Evolutionary conservation across 2,329 filamentous ascomycete species (phyloP).

Genomic region (Fusarium bulbicola): DNA sequence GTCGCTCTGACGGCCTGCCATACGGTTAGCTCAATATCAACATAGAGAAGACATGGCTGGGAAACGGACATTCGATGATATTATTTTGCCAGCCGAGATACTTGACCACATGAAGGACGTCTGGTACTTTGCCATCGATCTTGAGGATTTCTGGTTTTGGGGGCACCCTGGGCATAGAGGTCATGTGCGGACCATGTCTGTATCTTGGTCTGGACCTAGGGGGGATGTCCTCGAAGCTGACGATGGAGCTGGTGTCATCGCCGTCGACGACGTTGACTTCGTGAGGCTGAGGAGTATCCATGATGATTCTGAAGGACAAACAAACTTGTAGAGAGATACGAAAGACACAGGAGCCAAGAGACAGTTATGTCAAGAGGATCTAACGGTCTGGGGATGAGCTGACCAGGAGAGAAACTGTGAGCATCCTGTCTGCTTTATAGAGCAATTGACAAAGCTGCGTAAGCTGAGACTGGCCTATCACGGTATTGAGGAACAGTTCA

Average conservation of each 20-base stretch:
- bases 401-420: background rate
- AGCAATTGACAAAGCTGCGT: background rate
- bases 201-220: background rate
- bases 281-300: slow-evolving; percentile 19
- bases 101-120: slow-evolving; percentile 54
- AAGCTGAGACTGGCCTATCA: background rate
- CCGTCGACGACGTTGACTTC: slow-evolving; percentile 14
- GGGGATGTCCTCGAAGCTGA: slow-evolving; percentile 37
- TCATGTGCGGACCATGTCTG: background rate
- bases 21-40: slow-evolving; percentile 13
- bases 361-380: background rate
- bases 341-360: background rate
- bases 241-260: slow-evolving; percentile 35
- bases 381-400: background rate
- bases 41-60: background rate
- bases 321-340: background rate
- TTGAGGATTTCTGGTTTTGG: slow-evolving; percentile 29
- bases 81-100: slow-evolving; percentile 49
- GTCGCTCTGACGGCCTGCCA: slow-evolving; percentile 49
- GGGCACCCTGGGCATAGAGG: background rate
- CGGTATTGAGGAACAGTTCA: background rate
- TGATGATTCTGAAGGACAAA: slow-evolving; percentile 5
- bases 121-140: slow-evolving; percentile 50
- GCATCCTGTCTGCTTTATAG: slow-evolving; percentile 21
- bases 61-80: slow-evolving; percentile 49